phyloP scores from a whole-genome alignment of 768 basidiomycete genomes.

The Suillus variegatus region DNA sequence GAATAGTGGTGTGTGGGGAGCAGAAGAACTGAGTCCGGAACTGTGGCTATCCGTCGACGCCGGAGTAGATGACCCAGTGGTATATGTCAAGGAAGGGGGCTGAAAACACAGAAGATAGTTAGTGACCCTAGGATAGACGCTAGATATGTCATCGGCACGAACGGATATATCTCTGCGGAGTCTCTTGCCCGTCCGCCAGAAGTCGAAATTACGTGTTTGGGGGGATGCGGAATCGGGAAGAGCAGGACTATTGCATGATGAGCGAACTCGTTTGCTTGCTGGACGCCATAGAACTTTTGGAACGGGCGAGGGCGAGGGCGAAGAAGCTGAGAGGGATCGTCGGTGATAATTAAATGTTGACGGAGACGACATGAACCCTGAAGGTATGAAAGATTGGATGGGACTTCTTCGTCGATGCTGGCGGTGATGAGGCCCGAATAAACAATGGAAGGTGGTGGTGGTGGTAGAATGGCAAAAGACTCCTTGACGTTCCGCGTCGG shows the following conservation, averaged over 20 bases:
- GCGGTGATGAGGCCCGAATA: constrained; percentile 29
- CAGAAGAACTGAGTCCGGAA: constrained; percentile 24
- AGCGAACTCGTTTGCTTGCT: constrained; percentile 51
- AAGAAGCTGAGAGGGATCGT: constrained; percentile 53
- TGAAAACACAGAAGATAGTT: constrained; percentile 14
- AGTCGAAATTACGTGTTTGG: constrained; percentile 54
- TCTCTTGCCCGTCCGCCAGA: constrained; percentile 56
- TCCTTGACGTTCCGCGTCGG: constrained; percentile 4
- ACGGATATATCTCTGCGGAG: constrained; percentile 52
- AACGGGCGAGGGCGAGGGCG: constrained; percentile 36
- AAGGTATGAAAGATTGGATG: constrained; percentile 5
- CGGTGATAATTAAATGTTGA: constrained; percentile 42
- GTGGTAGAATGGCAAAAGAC: constrained; percentile 5
- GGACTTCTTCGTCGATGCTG: constrained; percentile 1
- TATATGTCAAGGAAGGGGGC: constrained; percentile 13
- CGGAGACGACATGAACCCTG: constrained; percentile 36
- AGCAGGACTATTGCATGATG: constrained; percentile 37
- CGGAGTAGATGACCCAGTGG: constrained; percentile 32
- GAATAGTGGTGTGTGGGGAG: constrained; percentile 39
- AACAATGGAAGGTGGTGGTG: background rate
- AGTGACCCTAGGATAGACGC: constrained; percentile 12
- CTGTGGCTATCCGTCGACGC: constrained; percentile 30
- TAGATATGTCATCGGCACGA: constrained; percentile 20
- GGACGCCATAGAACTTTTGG: constrained; percentile 41
- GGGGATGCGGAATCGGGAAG: constrained; percentile 35